Conservation (phyloP, 148 eudicot genomes). For the Vaccinium vitisidaea region DNA sequence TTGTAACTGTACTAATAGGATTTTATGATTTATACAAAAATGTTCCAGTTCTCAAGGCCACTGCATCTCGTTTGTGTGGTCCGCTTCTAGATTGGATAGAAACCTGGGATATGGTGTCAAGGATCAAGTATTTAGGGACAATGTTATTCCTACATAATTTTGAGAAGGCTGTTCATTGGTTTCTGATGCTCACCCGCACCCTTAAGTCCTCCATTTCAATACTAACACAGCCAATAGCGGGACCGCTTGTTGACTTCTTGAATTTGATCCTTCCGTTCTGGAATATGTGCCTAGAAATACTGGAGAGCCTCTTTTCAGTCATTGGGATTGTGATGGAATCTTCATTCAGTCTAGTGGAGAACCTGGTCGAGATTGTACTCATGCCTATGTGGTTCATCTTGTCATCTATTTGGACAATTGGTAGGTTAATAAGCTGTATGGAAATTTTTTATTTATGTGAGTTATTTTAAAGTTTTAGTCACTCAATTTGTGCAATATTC, state of each 20-base stretch:
- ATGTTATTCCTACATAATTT: constrained; percentile 88
- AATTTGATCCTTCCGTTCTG: constrained; percentile 61
- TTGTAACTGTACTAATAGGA: constrained; percentile 85
- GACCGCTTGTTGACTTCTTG: constrained; percentile 55
- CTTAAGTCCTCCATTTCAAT: constrained; percentile 63
- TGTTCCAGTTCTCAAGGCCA: constrained; percentile 90
- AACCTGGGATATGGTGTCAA: constrained; percentile 93
- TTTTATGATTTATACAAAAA: constrained; percentile 96
- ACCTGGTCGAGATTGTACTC: constrained; percentile 49
- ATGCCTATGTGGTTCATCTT: constrained; percentile 70
- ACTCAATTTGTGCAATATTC: constrained; percentile 8
- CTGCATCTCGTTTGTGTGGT: constrained; percentile 87
- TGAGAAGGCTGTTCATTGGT: constrained; percentile 89
- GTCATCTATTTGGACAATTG: constrained; percentile 58
- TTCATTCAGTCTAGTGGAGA: constrained; percentile 50
- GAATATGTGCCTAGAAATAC: constrained; percentile 41
- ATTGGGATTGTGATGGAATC: constrained; percentile 50
- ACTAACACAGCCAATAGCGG: constrained; percentile 72
- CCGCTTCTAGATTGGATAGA: constrained; percentile 97
- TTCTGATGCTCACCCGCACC: constrained; percentile 64
- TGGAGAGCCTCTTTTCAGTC: constrained; percentile 44
- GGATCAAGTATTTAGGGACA: constrained; percentile 90
- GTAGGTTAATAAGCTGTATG: constrained; percentile 40
- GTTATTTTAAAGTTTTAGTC: constrained; percentile 8
- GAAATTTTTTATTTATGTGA: neutral